Base-by-base conservation (phyloP, 805 yeast genomes). In the Isabelozyma heimii region DNA sequence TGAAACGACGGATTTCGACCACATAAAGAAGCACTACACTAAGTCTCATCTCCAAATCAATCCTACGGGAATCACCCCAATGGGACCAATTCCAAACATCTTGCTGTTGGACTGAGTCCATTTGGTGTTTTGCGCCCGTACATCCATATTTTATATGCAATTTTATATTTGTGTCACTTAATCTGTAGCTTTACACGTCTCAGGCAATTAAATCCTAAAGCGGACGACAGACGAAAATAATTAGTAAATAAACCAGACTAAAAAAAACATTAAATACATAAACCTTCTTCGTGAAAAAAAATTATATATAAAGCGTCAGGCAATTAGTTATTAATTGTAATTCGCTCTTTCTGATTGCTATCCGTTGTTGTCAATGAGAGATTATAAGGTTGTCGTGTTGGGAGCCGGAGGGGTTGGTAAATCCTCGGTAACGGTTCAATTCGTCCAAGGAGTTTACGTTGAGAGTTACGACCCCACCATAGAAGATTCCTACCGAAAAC, bases 321-420 rank as follows among this genome's bases (percentile, higher is more conserved):
- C n/a, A 14, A 17, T 15, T 3, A 40, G 17, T 3, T 16, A 5
- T 30, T 30, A 13, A n/a, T 16, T 9, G 14, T 16, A 26, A 41
- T 14, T 12, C 10, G 16, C 12, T 26, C 12, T 43, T 35, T 14
- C 24, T 15, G 39, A 35, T 15, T 8, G 37, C 15, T 13, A 43
- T 5, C 24, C 24, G 4, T 20, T 6, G 6, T 20, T 20, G 24
- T 20, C 13, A 33, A 20, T 44, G 35, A 10, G 43, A 80, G 97
- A 91, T 63, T 91, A 91, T 67, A 90, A 89, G 63, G 74, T 94
- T 42, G 97, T 89, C 14, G 94, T 92, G 15, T 74, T 92, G 50
- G 99, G 99, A 52, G 96, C 97, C 12, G 97, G 97, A 59, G 97
- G 97, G 69, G 97, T 90, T 8, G 99, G 99, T 59, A 92, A 92